These are phyloP conservation scores for Sistotremastrum suecicum DNA, from an alignment of 768 basidiomycete genomes.

Conservation along the genomic window DNA sequence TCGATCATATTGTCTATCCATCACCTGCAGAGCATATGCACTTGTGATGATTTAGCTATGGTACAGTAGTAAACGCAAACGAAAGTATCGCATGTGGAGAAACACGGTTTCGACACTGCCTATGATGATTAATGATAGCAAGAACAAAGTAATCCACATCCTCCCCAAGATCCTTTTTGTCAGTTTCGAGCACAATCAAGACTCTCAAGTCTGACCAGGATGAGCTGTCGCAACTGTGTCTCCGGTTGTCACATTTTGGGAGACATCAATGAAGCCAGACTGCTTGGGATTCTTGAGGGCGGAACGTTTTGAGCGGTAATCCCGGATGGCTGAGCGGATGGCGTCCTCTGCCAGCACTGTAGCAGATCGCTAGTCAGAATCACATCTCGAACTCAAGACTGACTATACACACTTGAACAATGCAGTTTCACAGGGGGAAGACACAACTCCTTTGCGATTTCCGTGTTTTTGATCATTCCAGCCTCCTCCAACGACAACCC, in stretches of 20 bases:
- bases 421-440: slow-evolving; percentile 94
- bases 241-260: slow-evolving; percentile 39
- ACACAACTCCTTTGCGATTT: slow-evolving; percentile 94
- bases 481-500: slow-evolving; percentile 90
- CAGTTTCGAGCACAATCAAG: too few species aligned
- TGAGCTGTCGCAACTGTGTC: slow-evolving; percentile 40
- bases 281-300: slow-evolving; percentile 35
- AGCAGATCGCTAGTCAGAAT: slow-evolving; percentile 8
- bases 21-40: too few species aligned
- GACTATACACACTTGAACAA: slow-evolving; percentile 64
- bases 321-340: slow-evolving; percentile 93
- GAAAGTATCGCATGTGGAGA: too few species aligned
- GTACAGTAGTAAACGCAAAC: too few species aligned
- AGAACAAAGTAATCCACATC: too few species aligned
- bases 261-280: slow-evolving; percentile 56
- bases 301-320: slow-evolving; percentile 79
- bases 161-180: too few species aligned
- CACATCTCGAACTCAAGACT: slow-evolving; percentile 3
- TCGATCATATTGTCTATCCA: too few species aligned
- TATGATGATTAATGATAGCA: too few species aligned
- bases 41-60: too few species aligned
- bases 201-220: slow-evolving; percentile 23
- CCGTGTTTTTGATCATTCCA: slow-evolving; percentile 95
- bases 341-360: slow-evolving; percentile 95
- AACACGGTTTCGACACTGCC: too few species aligned